Percentiles rank a stretch among this genome's conserved stretches.
Evolutionary conservation across 192 early-diverging fungal species (phyloP).

Genomic region (Dissophora globulifera): DNA sequence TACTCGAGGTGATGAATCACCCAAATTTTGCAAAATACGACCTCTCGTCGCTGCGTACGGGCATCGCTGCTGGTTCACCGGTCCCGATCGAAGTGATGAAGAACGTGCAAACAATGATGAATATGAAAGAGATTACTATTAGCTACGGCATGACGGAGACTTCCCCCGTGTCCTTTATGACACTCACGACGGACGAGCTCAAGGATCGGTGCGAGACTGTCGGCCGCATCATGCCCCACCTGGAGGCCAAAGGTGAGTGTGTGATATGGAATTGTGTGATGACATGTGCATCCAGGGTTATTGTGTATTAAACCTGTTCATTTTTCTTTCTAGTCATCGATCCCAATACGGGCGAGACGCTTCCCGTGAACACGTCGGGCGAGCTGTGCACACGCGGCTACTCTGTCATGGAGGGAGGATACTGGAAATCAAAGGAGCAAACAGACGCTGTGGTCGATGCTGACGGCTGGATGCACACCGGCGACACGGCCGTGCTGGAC

Average conservation of each 20-base stretch:
- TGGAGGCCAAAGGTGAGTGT: constrained; percentile 54
- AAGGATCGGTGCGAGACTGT: constrained; percentile 56
- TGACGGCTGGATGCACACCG: constrained; percentile 62
- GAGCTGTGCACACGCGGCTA: constrained; percentile 58
- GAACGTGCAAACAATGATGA: constrained; percentile 56
- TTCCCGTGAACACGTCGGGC: constrained; percentile 47
- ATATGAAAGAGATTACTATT: constrained; percentile 57
- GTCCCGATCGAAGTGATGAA: constrained; percentile 62
- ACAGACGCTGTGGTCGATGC: constrained; percentile 53
- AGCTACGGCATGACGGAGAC: constrained; percentile 57
- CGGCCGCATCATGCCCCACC: constrained; percentile 55
- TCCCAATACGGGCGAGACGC: constrained; percentile 47
- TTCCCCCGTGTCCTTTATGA: constrained; percentile 56
- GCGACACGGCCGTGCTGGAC: constrained; percentile 58
- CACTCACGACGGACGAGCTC: constrained; percentile 31
- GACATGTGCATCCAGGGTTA: no score
- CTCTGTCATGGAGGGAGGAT: constrained; percentile 58
- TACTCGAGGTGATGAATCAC: constrained; percentile 52
- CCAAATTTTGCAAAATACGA: constrained; percentile 54
- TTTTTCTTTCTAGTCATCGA: constrained; percentile 43
- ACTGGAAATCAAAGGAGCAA: constrained; percentile 55
- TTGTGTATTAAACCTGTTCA: no score
- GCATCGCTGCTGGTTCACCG: constrained; percentile 59
- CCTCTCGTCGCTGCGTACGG: constrained; percentile 54
- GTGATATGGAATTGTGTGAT: no score